Evolutionary conservation across 1,139 yeast genomes (phyloP).

Genomic region (Geotrichum bryndzae): DNA sequence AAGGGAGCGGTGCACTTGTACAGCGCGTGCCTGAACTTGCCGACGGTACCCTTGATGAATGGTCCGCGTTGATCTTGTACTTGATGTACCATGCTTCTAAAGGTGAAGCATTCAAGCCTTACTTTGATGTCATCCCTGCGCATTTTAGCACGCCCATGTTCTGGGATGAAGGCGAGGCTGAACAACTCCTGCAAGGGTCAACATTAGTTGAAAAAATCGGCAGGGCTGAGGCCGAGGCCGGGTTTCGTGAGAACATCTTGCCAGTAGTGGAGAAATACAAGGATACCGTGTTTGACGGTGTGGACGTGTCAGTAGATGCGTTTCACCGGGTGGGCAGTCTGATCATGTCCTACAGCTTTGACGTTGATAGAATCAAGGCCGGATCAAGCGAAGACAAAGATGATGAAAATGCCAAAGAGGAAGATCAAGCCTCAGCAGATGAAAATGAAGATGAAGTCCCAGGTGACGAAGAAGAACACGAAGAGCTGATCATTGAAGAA

Average conservation of each 20-base stretch:
- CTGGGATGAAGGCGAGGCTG: constrained; percentile 51
- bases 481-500: constrained; percentile 34
- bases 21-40: constrained; percentile 40
- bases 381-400: constrained; percentile 20
- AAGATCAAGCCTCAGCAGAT: constrained; percentile 34
- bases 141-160: constrained; percentile 67
- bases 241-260: constrained; percentile 42
- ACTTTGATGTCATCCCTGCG: constrained; percentile 64
- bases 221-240: constrained; percentile 53
- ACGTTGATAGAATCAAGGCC: constrained; percentile 36
- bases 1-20: constrained; percentile 27
- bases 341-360: constrained; percentile 65
- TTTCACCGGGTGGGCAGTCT: constrained; percentile 69
- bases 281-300: constrained; percentile 27
- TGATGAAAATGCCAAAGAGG: constrained; percentile 28
- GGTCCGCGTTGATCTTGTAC: constrained; percentile 72
- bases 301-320: constrained; percentile 44
- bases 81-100: constrained; percentile 46
- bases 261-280: constrained; percentile 33
- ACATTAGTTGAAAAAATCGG: constrained; percentile 67
- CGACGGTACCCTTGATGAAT: constrained; percentile 43
- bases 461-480: constrained; percentile 22
- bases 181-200: constrained; percentile 65
- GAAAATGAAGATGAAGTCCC: constrained; percentile 37
- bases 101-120: constrained; percentile 57